Evolutionary conservation across 345 rosid species (phyloP), one percentile per base, ranked within the genome.

Genomic region (Eutrema yunnanense): DNA sequence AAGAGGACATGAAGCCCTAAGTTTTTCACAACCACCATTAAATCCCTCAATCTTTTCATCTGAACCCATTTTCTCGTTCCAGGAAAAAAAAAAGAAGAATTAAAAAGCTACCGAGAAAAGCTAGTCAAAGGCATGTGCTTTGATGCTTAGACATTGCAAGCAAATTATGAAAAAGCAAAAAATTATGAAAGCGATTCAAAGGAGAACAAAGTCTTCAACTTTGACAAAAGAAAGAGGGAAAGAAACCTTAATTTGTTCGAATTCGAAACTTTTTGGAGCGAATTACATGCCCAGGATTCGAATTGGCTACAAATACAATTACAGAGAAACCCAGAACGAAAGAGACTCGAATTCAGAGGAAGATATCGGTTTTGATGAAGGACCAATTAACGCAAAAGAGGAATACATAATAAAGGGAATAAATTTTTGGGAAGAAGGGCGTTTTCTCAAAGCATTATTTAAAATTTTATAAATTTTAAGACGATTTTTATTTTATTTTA

Each of bases 41-140:
- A 77, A 77, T 52, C 7, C 86, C 79, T 76, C 86, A 61, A 73
- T 75, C 65, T 80, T 84, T 67, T 37, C 76, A 48, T 78, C 59
- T n/a, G 75, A 78, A 75, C 30, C 84, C 94, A 88, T 74, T 13
- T 84, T 82, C 44, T 72, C 56, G 42, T 37, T 38, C 33, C 43
- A 55, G 10, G 30, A 3, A 14, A 6, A 16, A 10, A 43, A 69
- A 26, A 62, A 12, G n/a, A n/a, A 62, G 53, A 75, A 16, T 27
- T 19, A 13, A 40, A 44, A 34, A 51, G 47, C 62, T 51, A 50
- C 32, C 38, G 16, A 29, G 62, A 14, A 52, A 74, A 66, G 57
- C 69, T 62, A 76, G 62, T 69, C 71, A 76, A 69, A 61, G 64
- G 33, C 79, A 74, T 60, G 69, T 26, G 73, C 79, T 67, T 75